Evolutionary conservation across 345 rosid genomes (phyloP).

Genomic region (Cardiospermum halicacabum): DNA sequence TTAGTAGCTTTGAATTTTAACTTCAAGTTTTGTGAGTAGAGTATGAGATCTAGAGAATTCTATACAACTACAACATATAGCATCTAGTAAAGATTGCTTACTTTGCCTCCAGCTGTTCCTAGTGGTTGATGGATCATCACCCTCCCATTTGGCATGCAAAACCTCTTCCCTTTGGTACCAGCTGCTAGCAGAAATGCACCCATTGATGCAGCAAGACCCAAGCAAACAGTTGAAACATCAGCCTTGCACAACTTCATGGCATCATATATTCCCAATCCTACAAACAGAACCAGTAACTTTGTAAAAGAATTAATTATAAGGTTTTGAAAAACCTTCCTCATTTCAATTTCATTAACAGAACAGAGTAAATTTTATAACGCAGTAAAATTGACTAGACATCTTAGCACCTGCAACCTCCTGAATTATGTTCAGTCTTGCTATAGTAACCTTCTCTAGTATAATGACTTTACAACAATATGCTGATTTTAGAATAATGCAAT

Average conservation of each 20-base stretch:
- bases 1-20: neutral
- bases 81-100: constrained; percentile 27
- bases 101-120: constrained; percentile 86
- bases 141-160: constrained; percentile 91
- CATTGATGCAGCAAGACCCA: constrained; percentile 94
- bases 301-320: constrained; percentile 10
- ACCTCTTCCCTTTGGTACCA: constrained; percentile 91
- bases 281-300: constrained; percentile 10
- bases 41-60: neutral
- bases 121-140: constrained; percentile 95
- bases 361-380: neutral
- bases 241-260: constrained; percentile 95
- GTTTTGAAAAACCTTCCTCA: constrained; percentile 1
- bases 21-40: neutral
- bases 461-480: too few relatives aligned
- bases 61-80: constrained; percentile 1
- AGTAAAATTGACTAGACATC: neutral
- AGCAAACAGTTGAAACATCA: constrained; percentile 89
- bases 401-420: neutral
- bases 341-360: neutral
- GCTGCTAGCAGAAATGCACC: constrained; percentile 86
- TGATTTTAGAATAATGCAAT: neutral
- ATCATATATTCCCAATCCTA: constrained; percentile 95
- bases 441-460: neutral
- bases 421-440: neutral